Conservation (phyloP, 148 eudicot genomes). For the Rhododendron molle region DNA sequence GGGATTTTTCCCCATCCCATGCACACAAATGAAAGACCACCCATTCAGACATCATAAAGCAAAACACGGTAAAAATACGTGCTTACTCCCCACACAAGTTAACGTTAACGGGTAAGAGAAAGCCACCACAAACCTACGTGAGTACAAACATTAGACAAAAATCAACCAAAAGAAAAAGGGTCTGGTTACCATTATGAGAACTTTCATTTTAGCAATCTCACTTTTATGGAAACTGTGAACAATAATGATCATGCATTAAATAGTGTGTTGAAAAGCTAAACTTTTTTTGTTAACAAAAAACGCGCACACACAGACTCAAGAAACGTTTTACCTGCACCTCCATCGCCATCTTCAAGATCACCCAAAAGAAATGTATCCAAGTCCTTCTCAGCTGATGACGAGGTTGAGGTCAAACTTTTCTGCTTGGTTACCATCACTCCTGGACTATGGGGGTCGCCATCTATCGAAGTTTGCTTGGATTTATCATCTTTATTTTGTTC, state of each 20-base stretch:
- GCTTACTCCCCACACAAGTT: neutral
- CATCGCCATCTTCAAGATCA: slow-evolving; percentile 60
- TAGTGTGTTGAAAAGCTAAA: neutral
- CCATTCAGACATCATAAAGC: neutral
- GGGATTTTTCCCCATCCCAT: neutral
- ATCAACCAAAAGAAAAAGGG: neutral
- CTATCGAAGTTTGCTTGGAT: slow-evolving; percentile 26
- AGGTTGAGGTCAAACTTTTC: slow-evolving; percentile 38
- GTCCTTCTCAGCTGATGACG: slow-evolving; percentile 61
- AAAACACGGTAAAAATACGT: neutral
- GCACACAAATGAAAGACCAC: neutral
- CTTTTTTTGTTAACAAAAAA: neutral
- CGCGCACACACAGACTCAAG: neutral
- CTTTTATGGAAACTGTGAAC: too few species aligned
- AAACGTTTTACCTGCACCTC: slow-evolving; percentile 45
- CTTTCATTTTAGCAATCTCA: neutral
- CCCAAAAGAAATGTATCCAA: slow-evolving; percentile 68
- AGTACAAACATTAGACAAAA: neutral
- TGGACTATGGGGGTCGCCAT: slow-evolving; percentile 21
- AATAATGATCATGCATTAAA: neutral
- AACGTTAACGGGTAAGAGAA: neutral
- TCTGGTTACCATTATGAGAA: neutral
- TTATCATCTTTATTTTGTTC: slow-evolving; percentile 43
- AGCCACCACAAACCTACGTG: neutral
- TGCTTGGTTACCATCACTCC: slow-evolving; percentile 24